Evolutionary conservation across 2,329 filamentous ascomycete genomes (phyloP), one percentile per base, ranked within the genome.

Genomic region (Diaporthe velutina): DNA sequence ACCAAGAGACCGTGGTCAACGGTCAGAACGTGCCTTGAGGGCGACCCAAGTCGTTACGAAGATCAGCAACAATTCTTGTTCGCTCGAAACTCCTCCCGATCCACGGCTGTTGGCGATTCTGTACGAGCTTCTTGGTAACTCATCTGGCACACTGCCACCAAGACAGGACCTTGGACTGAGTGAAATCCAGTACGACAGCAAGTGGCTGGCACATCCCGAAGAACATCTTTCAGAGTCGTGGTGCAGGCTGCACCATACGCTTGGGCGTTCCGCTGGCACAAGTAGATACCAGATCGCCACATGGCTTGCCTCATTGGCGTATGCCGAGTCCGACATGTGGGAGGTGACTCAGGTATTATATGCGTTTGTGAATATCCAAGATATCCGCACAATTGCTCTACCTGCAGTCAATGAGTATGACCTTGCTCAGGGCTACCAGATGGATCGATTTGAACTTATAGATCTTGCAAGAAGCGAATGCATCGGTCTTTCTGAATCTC

Each of bases 271-370:
- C 19, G 22, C 6, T 48, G 17, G 45, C 9, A n/a, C 15, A 22
- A 54, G 4, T 28, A 74, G 70, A 40, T 77, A 61, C 28, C 50
- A 67, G 6, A 9, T 75, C 2, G 73, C 78, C 68, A 78, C 79
- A 9, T 80, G 77, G 74, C 74, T 80, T 0, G 68, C 77, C 1
- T 79, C 78, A 2, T 48, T 80, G 12, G 78, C 78, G 0, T 80
- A 55, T 33, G 17, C 45, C 19, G 22, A 48, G 8, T 48, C 45
- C 45, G 45, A 48, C 12, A n/a, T 48, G 15, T n/a, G 22, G 22
- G 45, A 48, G 17, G 22, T 48, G 22, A 17, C 45, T 9, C 45
- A 48, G 45, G 45, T 48, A 17, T 19, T n/a, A 8, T 48, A 48
- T n/a, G 45, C 45, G 8, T 48, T 48, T 48, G 19, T 19, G 15